Base-by-base conservation (phyloP, 2,329 filamentous ascomycete genomes). In the Colletotrichum filicis region DNA sequence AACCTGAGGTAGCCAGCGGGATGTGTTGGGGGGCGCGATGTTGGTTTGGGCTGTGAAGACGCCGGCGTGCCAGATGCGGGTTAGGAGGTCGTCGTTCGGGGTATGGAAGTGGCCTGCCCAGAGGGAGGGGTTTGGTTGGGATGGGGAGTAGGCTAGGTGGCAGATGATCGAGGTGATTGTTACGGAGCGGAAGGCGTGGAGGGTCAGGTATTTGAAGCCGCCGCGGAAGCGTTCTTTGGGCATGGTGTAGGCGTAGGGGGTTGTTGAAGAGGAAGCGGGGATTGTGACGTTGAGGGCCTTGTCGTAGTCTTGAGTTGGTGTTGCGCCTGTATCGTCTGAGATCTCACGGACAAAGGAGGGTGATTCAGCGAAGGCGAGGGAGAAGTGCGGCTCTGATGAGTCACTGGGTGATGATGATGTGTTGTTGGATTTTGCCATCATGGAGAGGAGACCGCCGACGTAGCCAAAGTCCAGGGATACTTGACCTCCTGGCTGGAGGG, bases 61-160 rank as follows among this genome's bases (percentile, higher is more conserved):
- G 30, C 84, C 83, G 42, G 79, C 80, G 66, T 85, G 85, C 83
- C 84, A 86, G 22, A 85, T 82, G 6, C 83, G 82, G 72, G 88
- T 87, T 46, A 89, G 80, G 26, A 85, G 76, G 30, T 86, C 83
- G 74, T 85, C 83, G 59, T 80, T 83, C 58, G 78, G 82, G 5
- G 76, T 68, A 59, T 84, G 81, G 68, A 87, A 87, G 71, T 87
- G 86, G 12, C 86, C 86, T 14, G 81, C 77, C 57, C 86, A 87
- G 9, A 82, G 81, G 59, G 79, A 81, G 63, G 86, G 75, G 70
- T 84, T 80, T 1, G 84, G 77, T 85, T 74, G 73, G 16, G 78
- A 75, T 1, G 80, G 80, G 30, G 80, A 78, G 68, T 79, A 82
- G 2, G 76, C 77, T 24, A 82, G 75, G 52, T 80, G 78, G 30